phyloP scores from a whole-genome alignment of 371 early-diverging fungal species.

The Mortierella sp. region DNA sequence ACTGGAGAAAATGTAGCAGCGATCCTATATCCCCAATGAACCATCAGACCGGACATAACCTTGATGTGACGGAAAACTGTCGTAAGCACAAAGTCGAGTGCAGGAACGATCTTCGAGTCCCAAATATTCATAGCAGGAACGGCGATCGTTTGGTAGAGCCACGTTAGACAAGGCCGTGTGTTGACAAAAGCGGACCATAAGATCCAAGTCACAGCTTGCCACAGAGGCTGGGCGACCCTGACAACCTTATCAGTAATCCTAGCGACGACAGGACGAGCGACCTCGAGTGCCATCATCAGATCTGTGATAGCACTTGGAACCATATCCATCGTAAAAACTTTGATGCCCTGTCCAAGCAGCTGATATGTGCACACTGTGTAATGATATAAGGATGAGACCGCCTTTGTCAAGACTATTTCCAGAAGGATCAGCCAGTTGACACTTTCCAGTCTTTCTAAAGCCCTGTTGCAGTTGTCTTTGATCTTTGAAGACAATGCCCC shows the following conservation, averaged over 20 bases:
- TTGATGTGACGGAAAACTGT: slow-evolving; percentile 4
- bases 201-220: slow-evolving; percentile 29
- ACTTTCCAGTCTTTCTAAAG: slow-evolving; percentile 17
- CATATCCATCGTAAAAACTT: slow-evolving; percentile 25
- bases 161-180: slow-evolving; percentile 7
- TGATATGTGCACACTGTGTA: not conserved
- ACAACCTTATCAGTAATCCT: slow-evolving; percentile 33
- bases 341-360: slow-evolving; percentile 9
- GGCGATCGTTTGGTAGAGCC: slow-evolving; percentile 12
- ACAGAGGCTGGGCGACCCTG: slow-evolving; percentile 16
- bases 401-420: slow-evolving; percentile 19
- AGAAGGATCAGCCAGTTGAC: slow-evolving; percentile 45
- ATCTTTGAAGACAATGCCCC: slow-evolving; percentile 33
- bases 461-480: slow-evolving; percentile 2
- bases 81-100: not conserved
- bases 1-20: slow-evolving; percentile 7
- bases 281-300: slow-evolving; percentile 27
- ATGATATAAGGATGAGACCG: slow-evolving; percentile 1
- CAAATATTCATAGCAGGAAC: slow-evolving; percentile 19
- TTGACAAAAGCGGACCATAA: slow-evolving; percentile 11
- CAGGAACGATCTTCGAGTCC: slow-evolving; percentile 20
- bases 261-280: slow-evolving; percentile 32
- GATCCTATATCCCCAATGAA: slow-evolving; percentile 5
- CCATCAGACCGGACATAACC: not conserved
- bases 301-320: slow-evolving; percentile 42